Evolutionary conservation across 306 rosid genomes (phyloP).

Genomic region (Delonix regia): DNA sequence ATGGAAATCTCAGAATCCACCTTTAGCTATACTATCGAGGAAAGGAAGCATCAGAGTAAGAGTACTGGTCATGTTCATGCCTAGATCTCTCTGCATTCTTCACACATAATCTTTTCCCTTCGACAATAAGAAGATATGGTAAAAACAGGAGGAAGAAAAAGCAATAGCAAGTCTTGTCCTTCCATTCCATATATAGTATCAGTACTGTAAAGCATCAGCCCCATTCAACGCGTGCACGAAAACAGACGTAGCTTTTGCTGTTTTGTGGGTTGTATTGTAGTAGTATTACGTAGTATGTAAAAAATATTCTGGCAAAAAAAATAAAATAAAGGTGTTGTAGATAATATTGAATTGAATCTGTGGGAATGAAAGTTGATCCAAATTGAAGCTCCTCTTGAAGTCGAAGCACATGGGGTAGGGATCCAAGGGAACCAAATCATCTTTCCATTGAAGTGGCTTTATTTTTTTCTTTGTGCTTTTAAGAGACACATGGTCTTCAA

Average conservation of each 20-base stretch:
- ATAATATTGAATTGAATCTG: neutral
- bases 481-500: slow-evolving; percentile 13
- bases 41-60: neutral
- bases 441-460: slow-evolving; percentile 28
- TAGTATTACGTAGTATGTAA: no score
- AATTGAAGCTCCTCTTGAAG: slow-evolving; percentile 21
- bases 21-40: neutral
- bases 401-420: slow-evolving; percentile 33
- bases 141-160: neutral
- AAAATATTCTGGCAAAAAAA: no score
- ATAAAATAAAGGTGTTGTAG: no score
- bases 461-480: slow-evolving; percentile 13
- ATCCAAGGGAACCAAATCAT: slow-evolving; percentile 67
- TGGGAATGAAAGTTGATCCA: slow-evolving; percentile 35
- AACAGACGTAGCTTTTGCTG: slow-evolving; percentile 29
- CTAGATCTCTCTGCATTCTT: neutral
- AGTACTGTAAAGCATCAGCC: neutral
- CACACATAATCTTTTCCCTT: neutral
- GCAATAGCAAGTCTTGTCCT: neutral
- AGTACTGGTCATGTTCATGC: slow-evolving; percentile 5
- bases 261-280: neutral
- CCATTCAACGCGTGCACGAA: slow-evolving; percentile 21
- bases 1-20: neutral
- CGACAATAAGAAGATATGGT: neutral
- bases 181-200: neutral